Evolutionary conservation across 495 filamentous ascomycete genomes (phyloP).

Genomic region (Penicillium odoratum): DNA sequence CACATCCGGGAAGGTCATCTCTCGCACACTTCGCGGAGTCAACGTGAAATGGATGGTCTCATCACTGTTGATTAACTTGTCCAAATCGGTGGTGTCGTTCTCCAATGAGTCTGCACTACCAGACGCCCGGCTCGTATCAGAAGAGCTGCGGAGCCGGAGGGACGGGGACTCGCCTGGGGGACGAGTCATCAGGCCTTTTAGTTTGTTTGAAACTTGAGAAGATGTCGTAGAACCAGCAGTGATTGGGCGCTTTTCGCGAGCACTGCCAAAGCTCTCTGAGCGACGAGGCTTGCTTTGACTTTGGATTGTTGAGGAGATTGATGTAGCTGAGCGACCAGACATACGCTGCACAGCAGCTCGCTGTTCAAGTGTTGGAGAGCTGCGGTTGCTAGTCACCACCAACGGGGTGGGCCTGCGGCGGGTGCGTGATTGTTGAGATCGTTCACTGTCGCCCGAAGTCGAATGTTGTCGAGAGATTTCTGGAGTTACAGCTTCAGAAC

Average conservation of each 20-base stretch:
- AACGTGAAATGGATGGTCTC: slow-evolving; percentile 93
- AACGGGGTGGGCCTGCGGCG: slow-evolving; percentile 31
- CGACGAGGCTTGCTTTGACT: slow-evolving; percentile 34
- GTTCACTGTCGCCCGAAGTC: slow-evolving; percentile 39
- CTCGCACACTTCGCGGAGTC: slow-evolving; percentile 84
- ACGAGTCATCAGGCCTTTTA: slow-evolving; percentile 54
- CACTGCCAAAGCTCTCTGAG: slow-evolving; percentile 47
- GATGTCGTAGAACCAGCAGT: slow-evolving; percentile 56
- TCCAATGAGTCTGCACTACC: slow-evolving; percentile 40
- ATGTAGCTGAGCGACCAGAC: slow-evolving; percentile 32
- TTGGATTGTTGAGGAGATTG: slow-evolving; percentile 31
- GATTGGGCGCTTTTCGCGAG: slow-evolving; percentile 51
- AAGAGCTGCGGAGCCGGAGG: slow-evolving; percentile 45
- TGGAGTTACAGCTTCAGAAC: background rate
- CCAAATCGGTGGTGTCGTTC: slow-evolving; percentile 63
- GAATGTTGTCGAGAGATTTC: slow-evolving; percentile 25
- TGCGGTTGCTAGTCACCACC: slow-evolving; percentile 26
- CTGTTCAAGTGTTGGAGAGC: slow-evolving; percentile 31
- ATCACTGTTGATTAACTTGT: slow-evolving; percentile 84
- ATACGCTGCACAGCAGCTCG: slow-evolving; percentile 55
- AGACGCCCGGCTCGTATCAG: slow-evolving; percentile 46
- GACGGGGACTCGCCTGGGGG: slow-evolving; percentile 43
- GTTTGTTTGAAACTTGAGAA: slow-evolving; percentile 52
- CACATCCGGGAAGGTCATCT: slow-evolving; percentile 63
- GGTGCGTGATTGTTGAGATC: slow-evolving; percentile 32